Conservation (phyloP, 2,329 filamentous ascomycete species). For the Neonectria punicea region DNA sequence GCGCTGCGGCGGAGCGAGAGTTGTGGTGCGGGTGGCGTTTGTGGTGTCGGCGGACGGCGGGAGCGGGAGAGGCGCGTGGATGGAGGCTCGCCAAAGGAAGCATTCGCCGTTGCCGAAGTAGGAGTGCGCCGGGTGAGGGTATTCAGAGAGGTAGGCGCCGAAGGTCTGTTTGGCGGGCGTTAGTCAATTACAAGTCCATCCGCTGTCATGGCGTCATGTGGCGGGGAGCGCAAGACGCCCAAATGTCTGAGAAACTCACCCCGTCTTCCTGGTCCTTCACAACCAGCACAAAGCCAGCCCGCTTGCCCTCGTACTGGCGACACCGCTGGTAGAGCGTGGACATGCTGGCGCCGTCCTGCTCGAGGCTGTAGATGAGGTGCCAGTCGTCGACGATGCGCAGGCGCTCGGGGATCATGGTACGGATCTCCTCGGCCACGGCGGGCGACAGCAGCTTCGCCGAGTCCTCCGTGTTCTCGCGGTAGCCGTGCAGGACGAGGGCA, state of each 20-base stretch:
- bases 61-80: conserved; percentile 63
- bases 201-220: conserved; percentile 7
- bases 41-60: conserved; percentile 64
- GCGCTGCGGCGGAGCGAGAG: conserved; percentile 45
- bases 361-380: conserved; percentile 87
- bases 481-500: conserved; percentile 77
- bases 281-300: conserved; percentile 90
- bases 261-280: conserved; percentile 81
- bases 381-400: conserved; percentile 89
- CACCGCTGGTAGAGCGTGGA: conserved; percentile 87
- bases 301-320: conserved; percentile 70
- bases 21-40: conserved; percentile 56
- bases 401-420: conserved; percentile 86
- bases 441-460: conserved; percentile 75
- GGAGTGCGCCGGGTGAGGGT: conserved; percentile 80
- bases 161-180: conserved; percentile 68
- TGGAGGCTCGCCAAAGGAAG: conserved; percentile 74
- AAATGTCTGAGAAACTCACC: conserved; percentile 59
- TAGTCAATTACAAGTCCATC: conserved; percentile 23
- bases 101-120: conserved; percentile 98
- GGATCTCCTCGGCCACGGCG: conserved; percentile 89
- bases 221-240: neutral
- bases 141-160: conserved; percentile 92
- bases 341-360: conserved; percentile 90
- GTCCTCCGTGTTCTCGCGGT: conserved; percentile 66